Evolutionary conservation across 495 filamentous ascomycete species (phyloP).

Genomic region (Lichenothelia convexa): DNA sequence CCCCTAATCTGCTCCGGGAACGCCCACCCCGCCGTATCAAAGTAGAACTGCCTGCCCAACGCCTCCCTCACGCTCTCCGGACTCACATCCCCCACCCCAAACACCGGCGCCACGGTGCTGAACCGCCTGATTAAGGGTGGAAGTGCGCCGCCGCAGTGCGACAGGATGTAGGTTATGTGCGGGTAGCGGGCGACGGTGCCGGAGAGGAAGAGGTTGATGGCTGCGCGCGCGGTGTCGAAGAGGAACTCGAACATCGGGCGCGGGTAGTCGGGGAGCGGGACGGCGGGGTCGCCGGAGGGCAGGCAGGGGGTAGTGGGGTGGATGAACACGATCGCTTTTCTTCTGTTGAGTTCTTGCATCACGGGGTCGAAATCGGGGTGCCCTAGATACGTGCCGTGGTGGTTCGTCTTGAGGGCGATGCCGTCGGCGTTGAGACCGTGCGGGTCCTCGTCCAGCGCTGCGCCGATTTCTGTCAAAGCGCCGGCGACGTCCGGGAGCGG

Average conservation of each 20-base stretch:
- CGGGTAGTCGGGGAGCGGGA: slow-evolving; percentile 15
- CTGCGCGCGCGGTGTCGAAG: slow-evolving; percentile 32
- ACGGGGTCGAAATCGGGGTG: slow-evolving; percentile 25
- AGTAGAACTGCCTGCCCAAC: slow-evolving; percentile 22
- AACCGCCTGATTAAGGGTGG: slow-evolving; percentile 28
- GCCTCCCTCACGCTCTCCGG: slow-evolving; percentile 11
- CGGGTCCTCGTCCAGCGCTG: slow-evolving; percentile 20
- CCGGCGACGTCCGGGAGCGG: slow-evolving; percentile 29
- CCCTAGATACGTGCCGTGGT: slow-evolving; percentile 33
- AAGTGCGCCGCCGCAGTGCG: slow-evolving; percentile 31
- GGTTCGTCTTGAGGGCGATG: slow-evolving; percentile 28
- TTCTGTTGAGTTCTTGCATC: slow-evolving; percentile 18
- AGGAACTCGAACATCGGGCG: slow-evolving; percentile 37
- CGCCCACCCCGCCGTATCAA: slow-evolving; percentile 27
- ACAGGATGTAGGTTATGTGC: slow-evolving; percentile 27
- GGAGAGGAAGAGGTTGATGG: slow-evolving; percentile 30
- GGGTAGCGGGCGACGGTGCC: slow-evolving; percentile 27
- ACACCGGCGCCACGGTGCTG: too few species aligned
- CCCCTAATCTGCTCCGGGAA: slow-evolving; percentile 22
- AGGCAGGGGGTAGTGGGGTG: slow-evolving; percentile 29
- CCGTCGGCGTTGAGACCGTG: slow-evolving; percentile 30
- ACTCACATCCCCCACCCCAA: too few species aligned
- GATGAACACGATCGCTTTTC: slow-evolving; percentile 27
- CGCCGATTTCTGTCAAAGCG: slow-evolving; percentile 27
- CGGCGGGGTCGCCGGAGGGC: background rate